These are phyloP conservation scores for Byssothecium circinans DNA, from an alignment of 2,329 filamentous ascomycete species.

Conservation along the genomic window DNA sequence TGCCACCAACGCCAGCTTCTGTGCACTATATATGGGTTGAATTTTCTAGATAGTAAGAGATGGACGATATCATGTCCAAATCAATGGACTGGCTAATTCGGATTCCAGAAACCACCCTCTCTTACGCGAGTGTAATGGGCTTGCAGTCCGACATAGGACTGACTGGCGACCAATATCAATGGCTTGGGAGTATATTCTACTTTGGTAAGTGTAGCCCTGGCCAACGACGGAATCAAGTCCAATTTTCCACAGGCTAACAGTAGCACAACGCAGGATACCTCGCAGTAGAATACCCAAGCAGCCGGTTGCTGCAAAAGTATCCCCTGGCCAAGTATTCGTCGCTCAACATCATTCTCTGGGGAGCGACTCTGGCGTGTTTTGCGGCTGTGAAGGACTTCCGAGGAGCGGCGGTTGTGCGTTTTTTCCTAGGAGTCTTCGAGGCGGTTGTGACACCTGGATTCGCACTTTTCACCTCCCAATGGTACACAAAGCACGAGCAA, in stretches of 20 bases:
- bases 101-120: constrained; percentile 52
- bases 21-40: constrained; percentile 59
- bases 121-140: constrained; percentile 55
- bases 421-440: neutral
- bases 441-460: neutral
- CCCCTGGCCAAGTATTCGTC: neutral
- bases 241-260: neutral
- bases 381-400: neutral
- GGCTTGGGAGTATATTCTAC: constrained; percentile 56
- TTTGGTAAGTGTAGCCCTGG: constrained; percentile 27
- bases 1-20: constrained; percentile 47
- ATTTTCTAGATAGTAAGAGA: constrained; percentile 57
- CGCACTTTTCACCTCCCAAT: neutral
- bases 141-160: constrained; percentile 50
- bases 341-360: neutral
- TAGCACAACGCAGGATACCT: neutral
- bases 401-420: neutral
- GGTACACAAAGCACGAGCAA: neutral
- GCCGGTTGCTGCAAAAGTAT: neutral
- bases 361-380: neutral
- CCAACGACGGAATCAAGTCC: neutral
- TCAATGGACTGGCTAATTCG: neutral
- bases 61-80: neutral
- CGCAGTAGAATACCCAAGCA: neutral
- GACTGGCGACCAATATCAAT: constrained; percentile 55